A percentile compares a stretch with the other conserved stretches of the same genome.
These are phyloP conservation scores for Podospora pseudoanserina DNA, from an alignment of 495 filamentous ascomycete genomes.

Conservation along the genomic window DNA sequence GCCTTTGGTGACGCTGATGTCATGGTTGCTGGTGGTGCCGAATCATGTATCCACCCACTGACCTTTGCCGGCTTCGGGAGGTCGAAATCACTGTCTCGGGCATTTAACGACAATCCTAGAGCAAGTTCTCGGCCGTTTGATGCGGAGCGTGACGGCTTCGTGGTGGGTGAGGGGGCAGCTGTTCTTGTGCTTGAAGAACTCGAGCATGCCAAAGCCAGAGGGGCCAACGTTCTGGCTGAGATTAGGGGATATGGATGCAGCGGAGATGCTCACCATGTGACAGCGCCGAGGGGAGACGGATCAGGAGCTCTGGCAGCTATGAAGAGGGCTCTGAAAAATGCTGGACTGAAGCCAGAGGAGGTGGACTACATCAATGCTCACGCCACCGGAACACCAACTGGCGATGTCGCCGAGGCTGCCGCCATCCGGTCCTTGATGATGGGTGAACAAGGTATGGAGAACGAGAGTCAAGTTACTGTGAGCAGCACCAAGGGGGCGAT, in stretches of 20 bases:
- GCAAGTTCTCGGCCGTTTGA: conserved; percentile 86
- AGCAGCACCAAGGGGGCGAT: conserved; percentile 93
- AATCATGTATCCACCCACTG: conserved; percentile 94
- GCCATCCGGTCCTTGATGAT: conserved; percentile 79
- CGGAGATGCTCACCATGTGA: conserved; percentile 88
- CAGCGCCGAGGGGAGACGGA: conserved; percentile 78
- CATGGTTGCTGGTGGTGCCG: conserved; percentile 90
- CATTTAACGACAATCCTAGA: conserved; percentile 69
- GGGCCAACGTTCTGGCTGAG: conserved; percentile 84
- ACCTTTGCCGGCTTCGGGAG: conserved; percentile 88
- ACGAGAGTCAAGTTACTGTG: conserved; percentile 67
- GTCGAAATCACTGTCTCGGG: conserved; percentile 77
- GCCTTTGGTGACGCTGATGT: conserved; percentile 85
- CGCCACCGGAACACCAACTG: conserved; percentile 80
- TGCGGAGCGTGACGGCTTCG: conserved; percentile 74
- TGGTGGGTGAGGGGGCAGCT: conserved; percentile 88
- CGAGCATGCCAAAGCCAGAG: conserved; percentile 76
- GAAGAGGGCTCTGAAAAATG: conserved; percentile 75
- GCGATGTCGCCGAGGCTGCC: conserved; percentile 81
- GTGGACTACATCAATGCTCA: conserved; percentile 97
- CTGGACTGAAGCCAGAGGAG: conserved; percentile 58
- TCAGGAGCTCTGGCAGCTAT: conserved; percentile 78
- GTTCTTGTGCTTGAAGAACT: conserved; percentile 86
- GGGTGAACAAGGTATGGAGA: conserved; percentile 61
- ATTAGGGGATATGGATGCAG: conserved; percentile 82